phyloP scores from a whole-genome alignment of 257 asterid species.

The Jacaranda mimosifolia region DNA sequence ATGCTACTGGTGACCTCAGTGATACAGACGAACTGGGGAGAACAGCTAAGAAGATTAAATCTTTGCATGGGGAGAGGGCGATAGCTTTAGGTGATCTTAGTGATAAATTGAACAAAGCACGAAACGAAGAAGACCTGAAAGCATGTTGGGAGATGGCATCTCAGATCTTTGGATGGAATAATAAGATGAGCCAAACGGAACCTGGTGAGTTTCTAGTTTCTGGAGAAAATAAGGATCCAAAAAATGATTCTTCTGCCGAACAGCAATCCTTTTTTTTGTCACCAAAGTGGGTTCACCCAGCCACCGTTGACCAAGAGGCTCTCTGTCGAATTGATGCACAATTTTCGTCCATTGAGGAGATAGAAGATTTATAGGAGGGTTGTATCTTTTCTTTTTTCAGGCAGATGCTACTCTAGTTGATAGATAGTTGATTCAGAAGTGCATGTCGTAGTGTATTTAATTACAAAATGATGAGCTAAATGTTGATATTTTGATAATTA shows the following conservation, averaged over 20 bases:
- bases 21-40: conserved; percentile 59
- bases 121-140: conserved; percentile 78
- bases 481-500: not conserved
- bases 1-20: conserved; percentile 45
- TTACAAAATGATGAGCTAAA: conserved; percentile 5
- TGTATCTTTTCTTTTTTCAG: not conserved
- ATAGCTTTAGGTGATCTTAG: conserved; percentile 59
- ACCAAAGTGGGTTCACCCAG: conserved; percentile 64
- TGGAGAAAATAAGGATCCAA: conserved; percentile 31
- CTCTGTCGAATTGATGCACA: conserved; percentile 57
- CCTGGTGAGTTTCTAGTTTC: conserved; percentile 32
- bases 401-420: conserved; percentile 19
- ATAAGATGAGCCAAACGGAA: conserved; percentile 37
- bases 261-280: conserved; percentile 40
- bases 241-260: conserved; percentile 30
- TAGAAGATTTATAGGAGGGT: conserved; percentile 62
- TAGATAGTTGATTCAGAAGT: conserved; percentile 19
- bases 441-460: not conserved
- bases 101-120: conserved; percentile 79
- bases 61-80: conserved; percentile 54
- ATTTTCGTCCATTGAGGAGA: conserved; percentile 68
- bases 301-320: conserved; percentile 57
- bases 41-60: conserved; percentile 61
- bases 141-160: conserved; percentile 66
- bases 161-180: conserved; percentile 53